Percentiles rank a stretch among this genome's conserved stretches.
phyloP scores from a whole-genome alignment of 371 early-diverging fungal genomes.

The Basidiobolus heterosporus region DNA sequence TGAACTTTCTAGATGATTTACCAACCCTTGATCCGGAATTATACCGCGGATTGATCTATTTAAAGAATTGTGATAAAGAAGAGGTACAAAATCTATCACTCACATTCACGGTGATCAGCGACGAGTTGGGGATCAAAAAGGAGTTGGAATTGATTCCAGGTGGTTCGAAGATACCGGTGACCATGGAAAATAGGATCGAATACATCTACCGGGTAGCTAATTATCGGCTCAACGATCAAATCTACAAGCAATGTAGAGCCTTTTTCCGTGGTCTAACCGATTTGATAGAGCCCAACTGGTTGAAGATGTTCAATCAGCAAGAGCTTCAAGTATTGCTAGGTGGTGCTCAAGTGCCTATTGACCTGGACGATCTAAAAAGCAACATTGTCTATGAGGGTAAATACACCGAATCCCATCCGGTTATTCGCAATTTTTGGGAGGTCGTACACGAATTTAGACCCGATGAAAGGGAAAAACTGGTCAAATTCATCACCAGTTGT shows the following conservation, averaged over 20 bases:
- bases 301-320: constrained; percentile 65
- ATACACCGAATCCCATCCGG: constrained; percentile 42
- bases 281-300: constrained; percentile 54
- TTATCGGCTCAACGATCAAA: constrained; percentile 60
- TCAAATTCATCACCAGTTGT: constrained; percentile 85
- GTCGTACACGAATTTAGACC: constrained; percentile 46
- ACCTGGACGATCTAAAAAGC: constrained; percentile 53
- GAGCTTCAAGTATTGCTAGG: constrained; percentile 84
- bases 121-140: constrained; percentile 27
- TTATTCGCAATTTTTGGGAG: constrained; percentile 70
- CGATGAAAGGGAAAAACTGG: constrained; percentile 45
- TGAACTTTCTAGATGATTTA: constrained; percentile 64
- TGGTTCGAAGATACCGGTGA: constrained; percentile 63
- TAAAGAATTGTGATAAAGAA: constrained; percentile 64
- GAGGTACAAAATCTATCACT: constrained; percentile 54
- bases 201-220: constrained; percentile 64
- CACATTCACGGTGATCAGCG: constrained; percentile 40
- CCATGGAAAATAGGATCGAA: constrained; percentile 63
- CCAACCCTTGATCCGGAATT: constrained; percentile 73
- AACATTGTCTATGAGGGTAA: constrained; percentile 72
- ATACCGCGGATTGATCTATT: constrained; percentile 58
- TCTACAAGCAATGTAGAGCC: constrained; percentile 66
- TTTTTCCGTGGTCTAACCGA: constrained; percentile 69
- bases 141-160: constrained; percentile 57
- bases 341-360: constrained; percentile 58